Base-by-base conservation (phyloP, 192 early-diverging fungal species). In the Chytriomyces sp. region DNA sequence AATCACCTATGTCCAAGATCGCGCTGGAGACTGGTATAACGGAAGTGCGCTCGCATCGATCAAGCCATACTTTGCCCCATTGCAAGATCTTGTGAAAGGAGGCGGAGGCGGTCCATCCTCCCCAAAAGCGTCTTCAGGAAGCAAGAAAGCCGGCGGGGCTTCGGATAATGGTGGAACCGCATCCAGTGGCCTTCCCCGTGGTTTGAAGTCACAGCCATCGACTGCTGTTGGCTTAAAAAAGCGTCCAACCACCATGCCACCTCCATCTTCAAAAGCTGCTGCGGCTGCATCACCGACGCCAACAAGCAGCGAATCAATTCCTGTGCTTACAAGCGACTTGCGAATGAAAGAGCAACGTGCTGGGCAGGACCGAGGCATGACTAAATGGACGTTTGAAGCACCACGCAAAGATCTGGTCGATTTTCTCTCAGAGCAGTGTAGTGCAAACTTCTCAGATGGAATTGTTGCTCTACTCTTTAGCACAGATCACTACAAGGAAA, bases 401-500 rank as follows among this genome's bases (percentile, higher is more conserved):
- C 89, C 92, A 13, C 84, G 92, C 7, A 74, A 82, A 7, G 93
- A 94, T 28, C 68, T 93, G 26, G 69, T 91, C 24, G 87, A 91
- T 16, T 77, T 85, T 16, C 81, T 97, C 24, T 72, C 72, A 7
- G 88, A 88, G 59, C 92, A 95, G 66, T 90, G 82, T 50, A 84
- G 88, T 8, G 77, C 70, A 13, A 85, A 94, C 64, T 71, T 97
- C 24, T 86, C 82, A 53, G 81, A 90, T 7, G 79, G 84, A 24
- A 70, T 97, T 13, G 76, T 82, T 64, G 79, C 80, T 20, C 80
- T 86, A 8, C 78, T 96, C 79, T 97, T 96, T 67, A 91, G 91
- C 67, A 89, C 83, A 0, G 92, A 93, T 61, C 94, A 95, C 75
- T 93, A 97, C 86, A 93, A 93, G 80, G 95, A 97, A 73, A 90